Evolutionary conservation across 495 filamentous ascomycete species (phyloP), one percentile per base, ranked within the genome.

Genomic region (Aspergillus haitiensis): DNA sequence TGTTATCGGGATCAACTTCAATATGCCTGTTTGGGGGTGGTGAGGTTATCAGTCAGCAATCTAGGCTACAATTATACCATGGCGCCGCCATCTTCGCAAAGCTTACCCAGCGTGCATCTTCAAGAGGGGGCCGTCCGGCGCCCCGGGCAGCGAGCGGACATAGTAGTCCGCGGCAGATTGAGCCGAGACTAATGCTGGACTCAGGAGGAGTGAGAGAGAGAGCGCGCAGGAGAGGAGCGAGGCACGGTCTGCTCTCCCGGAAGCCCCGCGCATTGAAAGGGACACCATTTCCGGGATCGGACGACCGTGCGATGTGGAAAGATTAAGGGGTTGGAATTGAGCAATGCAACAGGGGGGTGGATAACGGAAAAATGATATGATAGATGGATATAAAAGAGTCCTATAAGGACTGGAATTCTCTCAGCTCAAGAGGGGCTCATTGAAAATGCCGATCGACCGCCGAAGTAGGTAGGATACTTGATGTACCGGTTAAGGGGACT

Each of bases 91-190:
- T 6, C 16, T 47, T 21, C 15, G 44, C 52, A 54, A 42, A 40
- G 77, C 88, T 78, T 73, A 97, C 92, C 93, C 94, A 75, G 94
- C 94, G 81, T 97, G 93, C 93, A 98, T 97, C 78, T 96, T 97
- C 63, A 95, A 70, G 57, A 92, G 70, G 8, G 92, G 88, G 0
- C 88, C 89, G 39, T 85, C 80, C 12, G 94, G 94, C n/a, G 85
- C 86, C 35, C 94, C 94, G 5, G 94, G 94, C 16, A 98, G 78
- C 8, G 82, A 82, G 59, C 84, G 82, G 21, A 98, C 87, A 77
- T 88, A 98, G 73, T 97, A 98, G 71, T 98, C 94, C 18, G 85
- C 90, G 31, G 92, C 87, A 3, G 82, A 80, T 61, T 80, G 82
- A n/a, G 81, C 82, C 9, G 75, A 61, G 8, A 63, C 68, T 21